Conservation (phyloP, 495 filamentous ascomycete species). For the Hypoxylon trugodes region DNA sequence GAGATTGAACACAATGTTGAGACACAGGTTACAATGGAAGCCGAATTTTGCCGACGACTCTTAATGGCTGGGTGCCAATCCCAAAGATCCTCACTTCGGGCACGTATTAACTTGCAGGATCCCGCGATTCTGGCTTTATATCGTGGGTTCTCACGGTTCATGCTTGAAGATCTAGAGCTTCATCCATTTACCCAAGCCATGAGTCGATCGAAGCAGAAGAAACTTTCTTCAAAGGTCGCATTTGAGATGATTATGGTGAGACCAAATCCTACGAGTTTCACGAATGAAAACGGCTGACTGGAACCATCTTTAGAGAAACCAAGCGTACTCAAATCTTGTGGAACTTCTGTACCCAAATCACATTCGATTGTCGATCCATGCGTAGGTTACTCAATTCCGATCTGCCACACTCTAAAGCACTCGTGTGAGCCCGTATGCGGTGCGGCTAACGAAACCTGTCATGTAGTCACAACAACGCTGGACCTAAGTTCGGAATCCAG, state of each 20-base stretch:
- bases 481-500: slow-evolving; percentile 54
- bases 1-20: slow-evolving; percentile 40
- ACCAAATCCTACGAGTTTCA: not conserved
- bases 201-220: slow-evolving; percentile 46
- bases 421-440: not conserved
- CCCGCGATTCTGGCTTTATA: slow-evolving; percentile 49
- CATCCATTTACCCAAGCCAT: slow-evolving; percentile 37
- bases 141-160: slow-evolving; percentile 56
- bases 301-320: slow-evolving; percentile 40
- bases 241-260: slow-evolving; percentile 48
- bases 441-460: slow-evolving; percentile 2
- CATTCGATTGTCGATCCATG: slow-evolving; percentile 53
- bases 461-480: slow-evolving; percentile 47
- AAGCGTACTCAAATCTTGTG: slow-evolving; percentile 54
- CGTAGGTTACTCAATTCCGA: slow-evolving; percentile 23
- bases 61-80: slow-evolving; percentile 47
- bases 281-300: slow-evolving; percentile 2
- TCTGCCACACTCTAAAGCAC: not conserved
- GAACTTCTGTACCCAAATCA: slow-evolving; percentile 49
- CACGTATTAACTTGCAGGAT: slow-evolving; percentile 48
- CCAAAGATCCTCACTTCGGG: slow-evolving; percentile 37
- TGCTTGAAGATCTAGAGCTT: slow-evolving; percentile 54
- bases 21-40: slow-evolving; percentile 44
- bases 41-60: slow-evolving; percentile 49
- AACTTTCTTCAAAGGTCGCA: slow-evolving; percentile 44